phyloP scores from a whole-genome alignment of 2,329 filamentous ascomycete genomes.

The Neocatenulostroma microsporum region DNA sequence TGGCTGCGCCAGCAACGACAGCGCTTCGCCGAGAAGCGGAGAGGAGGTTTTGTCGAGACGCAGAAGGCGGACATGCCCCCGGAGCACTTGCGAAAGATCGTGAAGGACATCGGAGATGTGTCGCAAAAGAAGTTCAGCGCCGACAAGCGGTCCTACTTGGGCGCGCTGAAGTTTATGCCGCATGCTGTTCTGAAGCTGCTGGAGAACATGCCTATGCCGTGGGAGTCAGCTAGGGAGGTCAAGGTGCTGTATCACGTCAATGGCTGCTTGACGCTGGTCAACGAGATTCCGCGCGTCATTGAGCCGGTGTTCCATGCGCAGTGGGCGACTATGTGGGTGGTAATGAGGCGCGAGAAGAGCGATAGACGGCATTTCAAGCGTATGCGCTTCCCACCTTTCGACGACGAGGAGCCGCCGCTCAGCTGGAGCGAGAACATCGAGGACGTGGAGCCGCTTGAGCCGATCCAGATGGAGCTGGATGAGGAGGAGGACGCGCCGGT shows the following conservation, averaged over 20 bases:
- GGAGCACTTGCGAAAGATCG: slow-evolving; percentile 95
- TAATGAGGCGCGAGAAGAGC: slow-evolving; percentile 96
- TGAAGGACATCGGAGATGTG: slow-evolving; percentile 96
- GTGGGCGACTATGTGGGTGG: slow-evolving; percentile 99
- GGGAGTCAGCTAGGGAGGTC: slow-evolving; percentile 92
- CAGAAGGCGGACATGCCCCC: slow-evolving; percentile 99
- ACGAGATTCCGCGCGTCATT: slow-evolving; percentile 92
- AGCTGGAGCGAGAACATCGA: slow-evolving; percentile 99
- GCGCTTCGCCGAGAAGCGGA: slow-evolving; percentile 93
- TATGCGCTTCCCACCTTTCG: slow-evolving; percentile 97
- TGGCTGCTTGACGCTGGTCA: slow-evolving; percentile 91
- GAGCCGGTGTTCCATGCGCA: slow-evolving; percentile 97
- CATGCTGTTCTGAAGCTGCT: slow-evolving; percentile 94
- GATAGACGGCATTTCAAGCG: slow-evolving; percentile 94
- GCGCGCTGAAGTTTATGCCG: slow-evolving; percentile 98
- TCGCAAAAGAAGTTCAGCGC: slow-evolving; percentile 99
- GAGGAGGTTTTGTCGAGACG: slow-evolving; percentile 92
- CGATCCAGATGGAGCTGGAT: slow-evolving; percentile 97
- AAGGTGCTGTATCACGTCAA: slow-evolving; percentile 99
- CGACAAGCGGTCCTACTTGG: slow-evolving; percentile 95
- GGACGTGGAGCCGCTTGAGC: slow-evolving; percentile 93
- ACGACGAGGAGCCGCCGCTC: slow-evolving; percentile 94
- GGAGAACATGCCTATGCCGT: slow-evolving; percentile 99
- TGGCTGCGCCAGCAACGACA: slow-evolving; percentile 89
- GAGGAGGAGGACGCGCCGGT: slow-evolving; percentile 87